Evolutionary conservation across 371 early-diverging fungal species (phyloP), one percentile per base, ranked within the genome.

Genomic region (Mucor plumbeus): DNA sequence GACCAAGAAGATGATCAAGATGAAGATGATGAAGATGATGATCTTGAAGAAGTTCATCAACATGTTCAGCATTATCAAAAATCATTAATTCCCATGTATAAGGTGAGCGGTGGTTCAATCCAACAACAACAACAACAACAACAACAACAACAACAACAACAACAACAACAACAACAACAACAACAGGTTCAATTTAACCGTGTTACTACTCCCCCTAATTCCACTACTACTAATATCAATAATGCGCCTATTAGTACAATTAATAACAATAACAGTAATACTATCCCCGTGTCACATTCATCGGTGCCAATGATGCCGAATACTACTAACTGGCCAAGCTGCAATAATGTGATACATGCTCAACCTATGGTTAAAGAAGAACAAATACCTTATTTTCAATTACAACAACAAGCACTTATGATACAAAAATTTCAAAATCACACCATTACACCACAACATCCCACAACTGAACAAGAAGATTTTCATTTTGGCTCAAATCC

Each of bases 251-350:
- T 31, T 9, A 60, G 9, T 33, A 41, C 41, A 31, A 15, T 44
- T 60, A 41, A 60, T 39, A 14, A 15, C 19, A 19, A 34, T 21
- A 38, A 53, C 38, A 53, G 38, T 38, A 38, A 43, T 39, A 34
- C n/a, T 36, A 21, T 56, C 56, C 47, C 57, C 34, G 67, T 67
- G 56, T 57, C 62, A 67, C 67, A 39, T 14, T 38, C 57, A 57
- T 67, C 67, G 67, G 67, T 57, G 14, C 11, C 61, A 10, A 47
- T 55, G 56, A 35, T 67, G n/a, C 67, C 67, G 67, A 67, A 61
- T 14, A 43, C n/a, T 61, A 58, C 61, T 67, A 47, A 54, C 57
- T 54, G 44, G 57, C 47, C 41, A 31, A 67, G 5, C 39, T 48
- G 58, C 19, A 19, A 58, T 8, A 19, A 58, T 58, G 35, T 35